Conservation (phyloP, 148 eudicot species). For the Rhododendron molle region DNA sequence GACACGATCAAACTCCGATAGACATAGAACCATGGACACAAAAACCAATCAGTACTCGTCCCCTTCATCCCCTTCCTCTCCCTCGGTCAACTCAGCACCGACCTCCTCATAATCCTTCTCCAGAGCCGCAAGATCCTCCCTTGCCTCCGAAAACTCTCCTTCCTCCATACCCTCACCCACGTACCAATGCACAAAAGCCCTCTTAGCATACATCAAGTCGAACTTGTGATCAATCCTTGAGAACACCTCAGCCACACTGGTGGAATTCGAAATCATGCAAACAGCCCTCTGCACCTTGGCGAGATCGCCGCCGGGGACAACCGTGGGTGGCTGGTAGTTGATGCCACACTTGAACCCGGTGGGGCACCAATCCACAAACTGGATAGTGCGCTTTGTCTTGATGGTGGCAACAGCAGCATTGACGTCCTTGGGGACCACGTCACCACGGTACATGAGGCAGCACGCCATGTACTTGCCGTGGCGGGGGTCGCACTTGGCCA, state of each 20-base stretch:
- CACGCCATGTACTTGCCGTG: constrained; percentile 34
- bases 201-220: constrained; percentile 31
- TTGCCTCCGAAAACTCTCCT: constrained; percentile 34
- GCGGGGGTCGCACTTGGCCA: constrained; percentile 37
- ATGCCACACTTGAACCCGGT: constrained; percentile 39
- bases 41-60: constrained; percentile 23
- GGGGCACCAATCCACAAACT: constrained; percentile 37
- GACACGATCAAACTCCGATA: background rate
- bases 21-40: background rate
- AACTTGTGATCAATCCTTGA: constrained; percentile 31
- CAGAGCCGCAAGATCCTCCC: constrained; percentile 35
- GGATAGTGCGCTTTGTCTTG: constrained; percentile 32
- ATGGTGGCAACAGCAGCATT: constrained; percentile 32
- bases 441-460: constrained; percentile 36
- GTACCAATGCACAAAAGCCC: constrained; percentile 37
- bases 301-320: constrained; percentile 33
- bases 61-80: constrained; percentile 31
- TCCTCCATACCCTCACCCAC: constrained; percentile 42
- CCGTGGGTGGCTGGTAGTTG: constrained; percentile 32
- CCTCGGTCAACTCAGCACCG: constrained; percentile 27
- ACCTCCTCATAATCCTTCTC: constrained; percentile 39
- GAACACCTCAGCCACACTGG: constrained; percentile 36
- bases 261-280: constrained; percentile 33
- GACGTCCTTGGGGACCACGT: constrained; percentile 32
- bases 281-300: constrained; percentile 35